Conservation (phyloP, 1,284 basidiomycete species). For the Fomitopsis betulina region DNA sequence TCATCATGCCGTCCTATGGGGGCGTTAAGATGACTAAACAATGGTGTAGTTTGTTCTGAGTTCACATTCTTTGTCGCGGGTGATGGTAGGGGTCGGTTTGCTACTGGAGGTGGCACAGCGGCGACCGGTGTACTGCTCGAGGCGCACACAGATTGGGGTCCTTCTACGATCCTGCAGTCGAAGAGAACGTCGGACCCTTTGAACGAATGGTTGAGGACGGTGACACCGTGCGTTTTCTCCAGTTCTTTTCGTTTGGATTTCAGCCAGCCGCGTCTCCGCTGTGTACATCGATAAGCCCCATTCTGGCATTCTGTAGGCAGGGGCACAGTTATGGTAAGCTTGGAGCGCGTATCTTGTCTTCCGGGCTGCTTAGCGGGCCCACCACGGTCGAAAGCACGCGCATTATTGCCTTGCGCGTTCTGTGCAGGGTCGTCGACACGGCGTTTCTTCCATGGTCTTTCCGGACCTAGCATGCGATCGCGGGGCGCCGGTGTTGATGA, state of each 20-base stretch:
- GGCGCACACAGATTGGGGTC: not conserved
- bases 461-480: not conserved
- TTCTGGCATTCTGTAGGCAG: slow-evolving; percentile 19
- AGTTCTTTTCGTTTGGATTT: not conserved
- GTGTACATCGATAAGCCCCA: slow-evolving; percentile 8
- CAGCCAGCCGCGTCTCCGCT: slow-evolving; percentile 14
- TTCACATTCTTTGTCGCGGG: not conserved
- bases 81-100: too few relatives aligned
- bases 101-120: not conserved
- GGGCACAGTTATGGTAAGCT: slow-evolving; percentile 3
- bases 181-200: not conserved
- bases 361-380: too few relatives aligned
- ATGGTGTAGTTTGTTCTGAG: not conserved
- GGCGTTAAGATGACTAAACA: not conserved
- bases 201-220: not conserved
- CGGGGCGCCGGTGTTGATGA: not conserved
- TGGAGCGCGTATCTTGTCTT: not conserved
- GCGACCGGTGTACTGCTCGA: not conserved
- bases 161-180: not conserved
- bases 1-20: not conserved
- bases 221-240: slow-evolving; percentile 4
- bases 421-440: not conserved
- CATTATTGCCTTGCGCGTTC: not conserved
- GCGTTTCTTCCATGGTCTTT: not conserved
- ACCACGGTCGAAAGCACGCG: not conserved